Evolutionary conservation across 2,329 filamentous ascomycete species (phyloP), one percentile per base, ranked within the genome.

Genomic region (Lachnellula hyalina): DNA sequence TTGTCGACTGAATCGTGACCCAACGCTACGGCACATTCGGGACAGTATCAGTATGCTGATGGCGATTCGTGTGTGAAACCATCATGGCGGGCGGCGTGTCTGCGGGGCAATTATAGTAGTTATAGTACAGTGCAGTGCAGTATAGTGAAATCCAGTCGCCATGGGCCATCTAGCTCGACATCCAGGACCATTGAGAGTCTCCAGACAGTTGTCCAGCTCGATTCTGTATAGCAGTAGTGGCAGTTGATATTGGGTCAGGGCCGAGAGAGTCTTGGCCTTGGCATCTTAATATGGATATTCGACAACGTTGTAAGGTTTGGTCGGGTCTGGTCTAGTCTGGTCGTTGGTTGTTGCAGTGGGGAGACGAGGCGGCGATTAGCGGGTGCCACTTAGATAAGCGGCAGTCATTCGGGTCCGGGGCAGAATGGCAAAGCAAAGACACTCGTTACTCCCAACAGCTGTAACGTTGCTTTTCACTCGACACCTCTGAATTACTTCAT

Each of bases 401-500:
- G 46, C 25, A 23, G 46, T 4, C n/a, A 48, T 15, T 5, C 36
- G 12, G 17, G 35, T 15, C 14, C 36, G 12, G 17, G 35, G 17
- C 34, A 38, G 34, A 47, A 11, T 40, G 51, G 44, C 28, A 19
- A 32, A 4, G 21, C 11, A 28, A 50, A 15, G 2, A n/a, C n/a
- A 32, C n/a, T 19, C 21, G 36, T 19, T 28, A 41, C 35, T 28
- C 28, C 25, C 34, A 19, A 51, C 48, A 51, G 32, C 40, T 45
- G 51, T 53, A 49, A 49, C 51, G 52, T 54, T 54, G 52, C 52
- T 28, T 54, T 19, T 7, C 38, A 19, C 15, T 41, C 36, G 14
- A 15, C 45, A 40, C 42, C 36, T 38, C 19, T 34, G 14, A 15
- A 17, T 14, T 4, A n/a, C n/a, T n/a, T n/a, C n/a, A n/a, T n/a